Conservation (phyloP, 345 rosid genomes). For the Streptanthus diversifolius region DNA sequence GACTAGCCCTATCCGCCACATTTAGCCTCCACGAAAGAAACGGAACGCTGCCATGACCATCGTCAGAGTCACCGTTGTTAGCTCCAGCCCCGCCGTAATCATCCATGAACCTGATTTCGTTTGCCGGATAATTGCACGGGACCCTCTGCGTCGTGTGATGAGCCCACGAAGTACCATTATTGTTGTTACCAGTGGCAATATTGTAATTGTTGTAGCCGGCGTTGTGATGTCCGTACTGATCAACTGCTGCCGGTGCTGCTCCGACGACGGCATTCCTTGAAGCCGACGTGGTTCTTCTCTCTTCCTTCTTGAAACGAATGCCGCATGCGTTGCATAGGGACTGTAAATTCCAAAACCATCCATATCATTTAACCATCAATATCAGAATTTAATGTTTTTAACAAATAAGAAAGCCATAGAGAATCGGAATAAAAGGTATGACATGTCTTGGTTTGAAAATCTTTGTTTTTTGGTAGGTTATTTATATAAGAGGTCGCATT, state of each 20-base stretch:
- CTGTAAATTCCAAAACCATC: conserved; percentile 40
- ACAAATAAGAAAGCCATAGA: conserved; percentile 6
- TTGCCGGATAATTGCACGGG: conserved; percentile 48
- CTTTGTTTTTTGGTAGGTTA: background rate
- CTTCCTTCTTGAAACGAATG: conserved; percentile 90
- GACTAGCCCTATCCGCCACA: conserved; percentile 84
- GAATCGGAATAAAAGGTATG: background rate
- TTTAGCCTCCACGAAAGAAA: conserved; percentile 96
- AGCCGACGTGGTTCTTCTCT: conserved; percentile 73
- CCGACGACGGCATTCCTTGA: conserved; percentile 33
- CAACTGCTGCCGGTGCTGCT: conserved; percentile 23
- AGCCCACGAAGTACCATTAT: conserved; percentile 39
- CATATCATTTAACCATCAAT: conserved; percentile 21
- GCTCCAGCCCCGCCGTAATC: conserved; percentile 36
- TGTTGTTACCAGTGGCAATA: conserved; percentile 13
- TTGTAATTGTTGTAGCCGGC: conserved; percentile 24
- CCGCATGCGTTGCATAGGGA: conserved; percentile 97
- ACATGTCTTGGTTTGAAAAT: background rate
- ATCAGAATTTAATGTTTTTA: conserved; percentile 15
- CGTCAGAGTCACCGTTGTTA: conserved; percentile 44
- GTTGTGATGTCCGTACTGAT: conserved; percentile 38
- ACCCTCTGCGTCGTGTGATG: conserved; percentile 45
- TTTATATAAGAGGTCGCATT: background rate
- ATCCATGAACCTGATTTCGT: conserved; percentile 70
- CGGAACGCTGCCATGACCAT: conserved; percentile 49